phyloP scores from a whole-genome alignment of 2,329 filamentous ascomycete species.

The Davidsoniella neocaledoniae region DNA sequence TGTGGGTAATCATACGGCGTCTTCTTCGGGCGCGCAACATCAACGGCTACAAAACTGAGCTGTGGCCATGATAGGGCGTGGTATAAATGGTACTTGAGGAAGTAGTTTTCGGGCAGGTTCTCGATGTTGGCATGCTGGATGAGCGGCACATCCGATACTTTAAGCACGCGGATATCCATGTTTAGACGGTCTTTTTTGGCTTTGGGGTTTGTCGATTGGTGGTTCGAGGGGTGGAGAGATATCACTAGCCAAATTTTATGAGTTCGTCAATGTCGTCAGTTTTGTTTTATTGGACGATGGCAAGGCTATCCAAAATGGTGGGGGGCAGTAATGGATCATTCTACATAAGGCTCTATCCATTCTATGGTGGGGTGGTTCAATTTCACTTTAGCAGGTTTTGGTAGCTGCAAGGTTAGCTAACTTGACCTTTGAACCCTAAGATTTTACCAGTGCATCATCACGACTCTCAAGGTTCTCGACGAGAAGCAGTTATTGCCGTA shows the following conservation, averaged over 20 bases:
- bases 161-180: constrained; percentile 86
- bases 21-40: constrained; percentile 63
- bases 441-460: too few relatives aligned
- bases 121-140: constrained; percentile 98
- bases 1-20: constrained; percentile 81
- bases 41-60: constrained; percentile 89
- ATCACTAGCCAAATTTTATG: not conserved
- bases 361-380: constrained; percentile 2
- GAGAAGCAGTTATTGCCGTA: too few relatives aligned
- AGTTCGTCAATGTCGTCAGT: constrained; percentile 5
- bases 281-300: not conserved
- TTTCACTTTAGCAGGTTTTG: too few relatives aligned
- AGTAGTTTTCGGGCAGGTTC: constrained; percentile 98
- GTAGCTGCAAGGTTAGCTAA: too few relatives aligned
- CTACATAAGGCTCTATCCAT: not conserved
- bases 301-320: not conserved
- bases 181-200: not conserved
- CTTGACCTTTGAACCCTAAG: too few relatives aligned
- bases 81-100: constrained; percentile 99
- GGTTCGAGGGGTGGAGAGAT: not conserved
- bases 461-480: too few relatives aligned
- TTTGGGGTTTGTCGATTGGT: not conserved
- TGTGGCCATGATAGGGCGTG: constrained; percentile 97
- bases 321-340: too few relatives aligned
- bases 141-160: constrained; percentile 67